Base-by-base conservation (phyloP, 768 basidiomycete genomes). In the Psilocybe tampanensis region DNA sequence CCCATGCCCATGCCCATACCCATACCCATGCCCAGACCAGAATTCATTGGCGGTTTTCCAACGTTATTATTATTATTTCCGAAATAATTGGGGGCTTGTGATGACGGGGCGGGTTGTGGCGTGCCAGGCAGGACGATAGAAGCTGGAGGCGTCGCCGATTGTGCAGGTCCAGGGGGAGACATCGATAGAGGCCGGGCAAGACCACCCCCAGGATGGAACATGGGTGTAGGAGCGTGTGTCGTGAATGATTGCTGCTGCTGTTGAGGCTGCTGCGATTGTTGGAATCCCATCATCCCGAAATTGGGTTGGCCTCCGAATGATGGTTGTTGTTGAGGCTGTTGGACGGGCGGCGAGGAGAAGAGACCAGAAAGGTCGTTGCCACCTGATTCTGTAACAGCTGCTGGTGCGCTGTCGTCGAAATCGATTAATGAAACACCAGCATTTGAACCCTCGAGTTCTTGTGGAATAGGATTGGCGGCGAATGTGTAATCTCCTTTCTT, bases 401-500 rank as follows among this genome's bases (percentile, higher is more conserved):
- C 56, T 17, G 68, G 47, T 18, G 66, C 52, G 8, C 66, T 23
- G 45, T 92, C 90, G 64, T 93, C 89, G 60, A 94, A 79, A 71
- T 93, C 91, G 65, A 94, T 93, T 52, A 94, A 78, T 1, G 90
- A 90, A 5, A 74, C 66, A 52, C 48, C 56, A 23, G 52, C 50
- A 23, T 17, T 45, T 23, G 61, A 52, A 15, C 56, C 44, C 44
- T 77, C 74, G 23, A 85, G 72, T 64, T 89, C 85, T 3, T 78
- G 68, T 3, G 90, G 92, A 56, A 91, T 83, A 6, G 88, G 88
- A 56, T 86, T 86, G 21, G 85, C 74, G 8, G 86, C 86, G 17
- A 78, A 81, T 2, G 77, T 75, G 68, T 86, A 95, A 73, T 99
- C 95, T 49, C 97, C 97, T 55, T 84, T 86, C 73, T 94, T 94